Percentiles rank a stretch among this genome's conserved stretches.
phyloP scores from a whole-genome alignment of 2,329 filamentous ascomycete genomes.

The Aspergillus sclerotialis region DNA sequence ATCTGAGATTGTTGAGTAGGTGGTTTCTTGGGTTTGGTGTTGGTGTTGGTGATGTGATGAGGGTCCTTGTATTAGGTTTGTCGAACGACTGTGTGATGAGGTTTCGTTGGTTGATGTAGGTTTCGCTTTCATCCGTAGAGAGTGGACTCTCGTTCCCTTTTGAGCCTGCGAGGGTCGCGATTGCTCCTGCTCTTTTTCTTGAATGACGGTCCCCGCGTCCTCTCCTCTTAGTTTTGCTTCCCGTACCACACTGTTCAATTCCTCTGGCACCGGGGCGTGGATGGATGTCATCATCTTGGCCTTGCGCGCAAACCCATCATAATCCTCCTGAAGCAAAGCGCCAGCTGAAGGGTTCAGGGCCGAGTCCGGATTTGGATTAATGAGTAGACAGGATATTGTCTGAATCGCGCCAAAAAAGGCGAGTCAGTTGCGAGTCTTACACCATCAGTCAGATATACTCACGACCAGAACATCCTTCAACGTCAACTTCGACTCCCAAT shows the following conservation, averaged over 20 bases:
- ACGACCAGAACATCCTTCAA: constrained; percentile 52
- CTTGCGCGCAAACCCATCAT: constrained; percentile 49
- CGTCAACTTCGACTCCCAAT: constrained; percentile 54
- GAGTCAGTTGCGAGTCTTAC: background rate
- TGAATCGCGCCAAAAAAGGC: constrained; percentile 10
- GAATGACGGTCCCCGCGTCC: constrained; percentile 29
- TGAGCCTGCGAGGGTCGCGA: constrained; percentile 8
- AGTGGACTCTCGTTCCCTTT: constrained; percentile 11
- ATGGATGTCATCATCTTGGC: constrained; percentile 57
- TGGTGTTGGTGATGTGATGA: constrained; percentile 14
- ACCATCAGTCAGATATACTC: constrained; percentile 12
- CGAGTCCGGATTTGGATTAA: constrained; percentile 58
- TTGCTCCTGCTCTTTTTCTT: constrained; percentile 16
- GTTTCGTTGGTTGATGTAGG: constrained; percentile 5
- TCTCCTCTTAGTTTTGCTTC: constrained; percentile 52
- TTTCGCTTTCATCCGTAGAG: constrained; percentile 27
- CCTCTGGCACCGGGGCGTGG: constrained; percentile 48
- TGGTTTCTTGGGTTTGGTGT: constrained; percentile 15
- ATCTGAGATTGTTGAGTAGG: constrained; percentile 18
- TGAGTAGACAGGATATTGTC: constrained; percentile 56
- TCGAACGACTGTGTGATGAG: constrained; percentile 3
- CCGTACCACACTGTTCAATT: constrained; percentile 37
- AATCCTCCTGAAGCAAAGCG: constrained; percentile 53
- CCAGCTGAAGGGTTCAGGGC: constrained; percentile 57
- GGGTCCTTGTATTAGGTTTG: too few relatives aligned